Evolutionary conservation across 2,329 filamentous ascomycete species (phyloP).

Genomic region (Thelonectria rubi): DNA sequence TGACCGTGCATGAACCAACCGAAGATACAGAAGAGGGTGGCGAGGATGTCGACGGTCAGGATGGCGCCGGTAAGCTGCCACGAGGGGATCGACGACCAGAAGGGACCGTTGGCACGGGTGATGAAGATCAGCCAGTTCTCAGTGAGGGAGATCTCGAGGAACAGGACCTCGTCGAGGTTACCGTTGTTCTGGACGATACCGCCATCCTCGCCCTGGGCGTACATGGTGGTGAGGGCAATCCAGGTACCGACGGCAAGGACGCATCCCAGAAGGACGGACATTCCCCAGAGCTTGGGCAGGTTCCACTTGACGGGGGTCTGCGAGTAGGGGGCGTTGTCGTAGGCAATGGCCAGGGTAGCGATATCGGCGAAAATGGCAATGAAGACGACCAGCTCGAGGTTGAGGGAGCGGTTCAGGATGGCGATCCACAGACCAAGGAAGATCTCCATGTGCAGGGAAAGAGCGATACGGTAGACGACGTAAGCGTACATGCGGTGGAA

Average conservation of each 20-base stretch:
- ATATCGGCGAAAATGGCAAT: constrained; percentile 95
- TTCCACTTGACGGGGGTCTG: constrained; percentile 94
- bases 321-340: constrained; percentile 90
- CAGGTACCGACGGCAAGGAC: constrained; percentile 86
- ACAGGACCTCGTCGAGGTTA: constrained; percentile 81
- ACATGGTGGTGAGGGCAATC: constrained; percentile 90
- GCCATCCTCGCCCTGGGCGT: constrained; percentile 71
- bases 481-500: constrained; percentile 98
- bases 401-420: constrained; percentile 83
- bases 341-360: constrained; percentile 89
- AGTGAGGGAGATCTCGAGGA: constrained; percentile 88
- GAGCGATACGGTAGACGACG: constrained; percentile 92
- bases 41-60: constrained; percentile 81
- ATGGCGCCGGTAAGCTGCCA: constrained; percentile 86
- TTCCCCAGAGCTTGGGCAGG: constrained; percentile 91
- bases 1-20: constrained; percentile 77
- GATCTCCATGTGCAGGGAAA: constrained; percentile 90
- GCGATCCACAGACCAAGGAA: constrained; percentile 93
- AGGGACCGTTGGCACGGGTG: constrained; percentile 89
- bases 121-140: constrained; percentile 99
- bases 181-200: constrained; percentile 93
- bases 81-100: constrained; percentile 89
- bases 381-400: constrained; percentile 90
- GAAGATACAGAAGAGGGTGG: constrained; percentile 86
- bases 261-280: constrained; percentile 84